Conservation (phyloP, 108 stramenopile genomes). For the Stephanodiscus minutulus region DNA sequence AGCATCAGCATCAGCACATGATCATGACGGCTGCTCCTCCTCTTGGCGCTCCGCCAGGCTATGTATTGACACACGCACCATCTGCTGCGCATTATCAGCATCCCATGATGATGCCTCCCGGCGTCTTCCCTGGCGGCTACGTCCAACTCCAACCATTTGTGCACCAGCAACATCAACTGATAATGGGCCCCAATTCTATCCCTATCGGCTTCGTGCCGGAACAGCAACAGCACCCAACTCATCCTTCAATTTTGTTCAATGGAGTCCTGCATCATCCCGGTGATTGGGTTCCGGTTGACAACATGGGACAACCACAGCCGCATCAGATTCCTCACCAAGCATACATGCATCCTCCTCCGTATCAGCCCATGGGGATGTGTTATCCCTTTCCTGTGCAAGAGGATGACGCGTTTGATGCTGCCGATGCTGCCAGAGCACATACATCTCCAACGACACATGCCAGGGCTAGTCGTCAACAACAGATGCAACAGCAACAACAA, state of each 20-base stretch:
- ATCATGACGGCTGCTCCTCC: too few species aligned
- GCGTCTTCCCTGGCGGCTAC: too few species aligned
- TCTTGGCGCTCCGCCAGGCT: too few species aligned
- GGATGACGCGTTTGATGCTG: not conserved
- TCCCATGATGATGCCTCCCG: too few species aligned
- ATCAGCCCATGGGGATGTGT: too few species aligned
- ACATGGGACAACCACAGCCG: not conserved
- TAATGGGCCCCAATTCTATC: not conserved
- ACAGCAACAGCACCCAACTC: not conserved
- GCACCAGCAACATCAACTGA: not conserved
- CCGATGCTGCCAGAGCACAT: not conserved
- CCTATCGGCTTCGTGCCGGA: not conserved
- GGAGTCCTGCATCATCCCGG: not conserved
- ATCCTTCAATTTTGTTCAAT: not conserved
- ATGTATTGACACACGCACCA: too few species aligned
- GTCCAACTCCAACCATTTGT: too few species aligned
- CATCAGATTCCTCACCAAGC: not conserved
- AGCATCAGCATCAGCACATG: too few species aligned
- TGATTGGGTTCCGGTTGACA: not conserved
- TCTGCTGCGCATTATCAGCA: too few species aligned
- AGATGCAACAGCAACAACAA: not conserved
- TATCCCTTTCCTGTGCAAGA: not conserved
- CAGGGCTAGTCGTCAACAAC: not conserved
- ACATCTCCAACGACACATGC: not conserved
- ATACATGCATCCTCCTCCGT: too few species aligned